Evolutionary conservation across 768 basidiomycete species (phyloP).

Genomic region (Artomyces pyxidatus): DNA sequence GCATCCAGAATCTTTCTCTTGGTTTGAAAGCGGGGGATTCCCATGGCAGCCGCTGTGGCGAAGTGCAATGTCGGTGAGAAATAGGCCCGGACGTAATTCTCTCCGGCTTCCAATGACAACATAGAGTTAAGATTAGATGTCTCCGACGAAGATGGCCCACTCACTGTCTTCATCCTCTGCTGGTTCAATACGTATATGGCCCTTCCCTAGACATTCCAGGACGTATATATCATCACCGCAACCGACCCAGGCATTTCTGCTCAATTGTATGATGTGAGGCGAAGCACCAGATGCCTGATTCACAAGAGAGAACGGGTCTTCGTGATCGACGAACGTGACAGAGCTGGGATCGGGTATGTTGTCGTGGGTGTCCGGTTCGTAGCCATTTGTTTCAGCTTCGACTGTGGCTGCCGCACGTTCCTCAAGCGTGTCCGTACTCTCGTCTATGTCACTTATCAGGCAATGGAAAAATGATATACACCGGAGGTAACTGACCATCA

Average conservation of each 20-base stretch:
- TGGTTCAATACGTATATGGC: slow-evolving; percentile 57
- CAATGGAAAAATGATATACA: not conserved
- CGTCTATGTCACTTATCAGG: slow-evolving; percentile 31
- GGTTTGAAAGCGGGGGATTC: slow-evolving; percentile 9
- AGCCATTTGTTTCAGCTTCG: not conserved
- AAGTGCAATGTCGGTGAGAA: slow-evolving; percentile 40
- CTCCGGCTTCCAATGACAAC: slow-evolving; percentile 8
- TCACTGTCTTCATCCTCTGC: slow-evolving; percentile 29
- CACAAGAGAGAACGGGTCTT: slow-evolving; percentile 60
- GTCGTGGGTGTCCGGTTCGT: slow-evolving; percentile 18
- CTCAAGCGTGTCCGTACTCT: slow-evolving; percentile 40
- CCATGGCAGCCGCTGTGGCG: slow-evolving; percentile 8
- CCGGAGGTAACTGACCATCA: slow-evolving; percentile 41
- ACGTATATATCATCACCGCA: slow-evolving; percentile 67
- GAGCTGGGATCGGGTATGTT: slow-evolving; percentile 48
- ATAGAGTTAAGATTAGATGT: not conserved
- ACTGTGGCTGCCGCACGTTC: slow-evolving; percentile 26
- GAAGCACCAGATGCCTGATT: slow-evolving; percentile 36
- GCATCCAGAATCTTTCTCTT: slow-evolving; percentile 41
- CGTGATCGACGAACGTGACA: slow-evolving; percentile 69
- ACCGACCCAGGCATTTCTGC: slow-evolving; percentile 67
- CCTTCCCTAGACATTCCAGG: slow-evolving; percentile 65
- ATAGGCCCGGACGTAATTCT: slow-evolving; percentile 37
- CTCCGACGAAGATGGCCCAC: not conserved
- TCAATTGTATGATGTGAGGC: slow-evolving; percentile 47